A percentile compares a stretch with the other conserved stretches of the same genome.
These are phyloP conservation scores for Populus davidiana DNA, from an alignment of 345 rosid genomes.

Conservation along the genomic window DNA sequence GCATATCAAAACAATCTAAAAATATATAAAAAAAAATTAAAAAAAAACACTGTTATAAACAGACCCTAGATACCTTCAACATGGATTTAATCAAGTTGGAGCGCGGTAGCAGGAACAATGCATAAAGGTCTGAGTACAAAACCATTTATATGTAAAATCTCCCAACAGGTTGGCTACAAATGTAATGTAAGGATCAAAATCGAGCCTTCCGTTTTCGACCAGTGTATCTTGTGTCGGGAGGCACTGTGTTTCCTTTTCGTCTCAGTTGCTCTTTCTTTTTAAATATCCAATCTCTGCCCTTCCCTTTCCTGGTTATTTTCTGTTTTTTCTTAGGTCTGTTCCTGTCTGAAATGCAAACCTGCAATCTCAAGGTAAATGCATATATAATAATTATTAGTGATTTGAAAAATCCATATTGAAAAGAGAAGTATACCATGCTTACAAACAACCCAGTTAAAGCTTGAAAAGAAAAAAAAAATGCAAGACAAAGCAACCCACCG, in stretches of 20 bases:
- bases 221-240: slow-evolving; percentile 73
- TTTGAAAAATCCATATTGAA: no score
- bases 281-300: slow-evolving; percentile 72
- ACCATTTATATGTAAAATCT: no score
- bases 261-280: slow-evolving; percentile 87
- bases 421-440: not conserved
- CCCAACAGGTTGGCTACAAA: not conserved
- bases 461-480: not conserved
- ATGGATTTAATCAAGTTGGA: no score
- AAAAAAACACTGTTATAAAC: no score
- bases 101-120: not conserved
- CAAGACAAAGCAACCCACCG: slow-evolving; percentile 33
- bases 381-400: not conserved
- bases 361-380: slow-evolving; percentile 2
- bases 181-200: slow-evolving; percentile 38
- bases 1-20: no score
- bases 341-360: slow-evolving; percentile 68
- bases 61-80: no score
- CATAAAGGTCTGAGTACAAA: not conserved
- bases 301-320: slow-evolving; percentile 59
- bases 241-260: slow-evolving; percentile 72
- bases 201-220: slow-evolving; percentile 73
- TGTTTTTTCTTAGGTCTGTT: slow-evolving; percentile 80
- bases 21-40: no score
- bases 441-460: not conserved